Evolutionary conservation across 345 rosid genomes (phyloP), one percentile per base, ranked within the genome.

Genomic region (Lepidium aucheri): DNA sequence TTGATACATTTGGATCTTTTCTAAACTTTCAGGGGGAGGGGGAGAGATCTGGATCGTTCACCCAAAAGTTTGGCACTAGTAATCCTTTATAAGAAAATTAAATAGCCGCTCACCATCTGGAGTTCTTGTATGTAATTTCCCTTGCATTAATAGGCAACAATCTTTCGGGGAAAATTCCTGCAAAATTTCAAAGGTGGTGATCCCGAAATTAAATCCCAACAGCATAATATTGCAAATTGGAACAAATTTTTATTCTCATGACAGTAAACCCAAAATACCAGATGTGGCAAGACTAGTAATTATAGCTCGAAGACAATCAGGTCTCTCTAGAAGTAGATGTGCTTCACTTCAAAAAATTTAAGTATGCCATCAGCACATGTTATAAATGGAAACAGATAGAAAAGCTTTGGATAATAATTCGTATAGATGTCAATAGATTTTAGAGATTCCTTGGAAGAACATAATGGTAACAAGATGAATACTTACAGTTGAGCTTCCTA

Each of bases 111-210:
- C 56, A 87, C 99, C 91, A 70, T 80, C 72, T 79, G 77, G 75
- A 94, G 97, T 70, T 94, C 99, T 65, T 84, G 85, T 46, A 42
- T 74, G 99, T 90, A 74, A 94, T 88, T 78, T 94, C 99, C 73
- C 99, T 88, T 2, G 86, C 91, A 69, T 90, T 24, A 74, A 94
- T 86, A 56, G 88, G 84, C 47, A 58, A 60, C 70, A 96, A 94
- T 85, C 82, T 86, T 70, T 96, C 99, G 66, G 99, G 99, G 83
- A 86, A 85, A 77, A 94, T 81, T 64, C 99, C 97, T 94, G 77
- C n/a, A n/a, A n/a, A n/a, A n/a, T n/a, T n/a, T n/a, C 69, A 81
- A 63, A 38, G 13, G 12, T 41, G 41, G 14, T 49, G 32, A 58
- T 22, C 10, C 22, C 9, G 57, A 11, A 35, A 20, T 35, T 60